Evolutionary conservation across 2,329 filamentous ascomycete species (phyloP).

Genomic region (Mycosphaerella sp.): DNA sequence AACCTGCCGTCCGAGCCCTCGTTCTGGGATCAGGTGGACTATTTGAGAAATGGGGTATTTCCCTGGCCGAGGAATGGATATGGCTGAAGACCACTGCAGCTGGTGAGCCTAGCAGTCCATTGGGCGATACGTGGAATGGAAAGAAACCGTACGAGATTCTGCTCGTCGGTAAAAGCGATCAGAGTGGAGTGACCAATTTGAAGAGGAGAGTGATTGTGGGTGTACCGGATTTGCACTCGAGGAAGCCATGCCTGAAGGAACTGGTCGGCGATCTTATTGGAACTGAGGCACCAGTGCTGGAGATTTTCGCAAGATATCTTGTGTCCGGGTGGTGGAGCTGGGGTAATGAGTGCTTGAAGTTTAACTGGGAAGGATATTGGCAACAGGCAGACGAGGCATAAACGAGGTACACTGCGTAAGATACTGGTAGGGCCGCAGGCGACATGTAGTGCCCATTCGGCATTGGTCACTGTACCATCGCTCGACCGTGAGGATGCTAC

Average conservation of each 20-base stretch:
- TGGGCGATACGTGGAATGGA: slow-evolving; percentile 51
- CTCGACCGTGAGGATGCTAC: no score
- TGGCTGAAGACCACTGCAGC: slow-evolving; percentile 66
- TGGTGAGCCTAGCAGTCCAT: slow-evolving; percentile 58
- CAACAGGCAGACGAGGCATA: neutral
- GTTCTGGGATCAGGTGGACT: slow-evolving; percentile 47
- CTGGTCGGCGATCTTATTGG: slow-evolving; percentile 54
- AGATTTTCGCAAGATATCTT: slow-evolving; percentile 69
- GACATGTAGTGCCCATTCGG: neutral
- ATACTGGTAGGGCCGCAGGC: neutral
- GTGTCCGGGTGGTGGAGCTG: slow-evolving; percentile 72
- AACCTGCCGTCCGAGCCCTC: slow-evolving; percentile 49
- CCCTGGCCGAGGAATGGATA: slow-evolving; percentile 63
- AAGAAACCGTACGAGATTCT: slow-evolving; percentile 72
- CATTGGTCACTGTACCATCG: no score
- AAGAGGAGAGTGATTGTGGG: slow-evolving; percentile 56
- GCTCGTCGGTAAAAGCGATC: slow-evolving; percentile 48
- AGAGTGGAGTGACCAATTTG: slow-evolving; percentile 17
- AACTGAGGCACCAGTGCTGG: slow-evolving; percentile 53
- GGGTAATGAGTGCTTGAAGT: slow-evolving; percentile 67
- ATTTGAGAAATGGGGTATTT: slow-evolving; percentile 61
- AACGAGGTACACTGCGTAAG: neutral
- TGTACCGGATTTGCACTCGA: slow-evolving; percentile 69
- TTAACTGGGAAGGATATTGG: slow-evolving; percentile 56
- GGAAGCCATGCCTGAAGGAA: slow-evolving; percentile 65